A percentile compares a stretch with the other conserved stretches of the same genome.
phyloP scores from a whole-genome alignment of 2,329 filamentous ascomycete species.

The Blastomyces silverae region DNA sequence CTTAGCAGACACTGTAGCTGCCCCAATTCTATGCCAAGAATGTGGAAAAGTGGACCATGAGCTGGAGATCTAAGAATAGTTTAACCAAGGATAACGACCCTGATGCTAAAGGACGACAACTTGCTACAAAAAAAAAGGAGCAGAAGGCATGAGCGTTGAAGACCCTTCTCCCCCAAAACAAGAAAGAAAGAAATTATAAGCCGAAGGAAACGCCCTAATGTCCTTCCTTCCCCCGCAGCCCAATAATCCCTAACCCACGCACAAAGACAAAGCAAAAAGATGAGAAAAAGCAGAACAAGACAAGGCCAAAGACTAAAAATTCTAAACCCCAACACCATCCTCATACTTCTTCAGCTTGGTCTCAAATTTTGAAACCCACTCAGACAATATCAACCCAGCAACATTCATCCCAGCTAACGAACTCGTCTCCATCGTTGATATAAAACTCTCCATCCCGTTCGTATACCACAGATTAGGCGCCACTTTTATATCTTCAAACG shows the following conservation, averaged over 20 bases:
- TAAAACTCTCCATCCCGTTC: conserved; percentile 77
- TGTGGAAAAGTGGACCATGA: neutral
- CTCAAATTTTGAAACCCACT: conserved; percentile 21
- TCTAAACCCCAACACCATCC: conserved; percentile 5
- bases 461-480: conserved; percentile 51
- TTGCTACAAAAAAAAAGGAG: neutral
- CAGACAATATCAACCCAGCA: conserved; percentile 50
- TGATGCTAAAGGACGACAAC: neutral
- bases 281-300: neutral
- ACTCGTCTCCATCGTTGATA: conserved; percentile 96
- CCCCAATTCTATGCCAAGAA: neutral
- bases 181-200: neutral
- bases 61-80: neutral
- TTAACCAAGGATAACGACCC: neutral
- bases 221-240: neutral
- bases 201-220: neutral
- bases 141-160: neutral
- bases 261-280: conserved; percentile 12
- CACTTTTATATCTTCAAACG: conserved; percentile 74
- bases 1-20: no score
- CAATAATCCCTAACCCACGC: neutral
- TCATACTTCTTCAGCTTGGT: conserved; percentile 21
- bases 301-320: conserved; percentile 18
- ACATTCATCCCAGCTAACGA: conserved; percentile 71
- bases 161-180: neutral